These are phyloP conservation scores for Scheffersomyces cryptocercus DNA, from an alignment of 1,139 yeast species.

Conservation along the genomic window DNA sequence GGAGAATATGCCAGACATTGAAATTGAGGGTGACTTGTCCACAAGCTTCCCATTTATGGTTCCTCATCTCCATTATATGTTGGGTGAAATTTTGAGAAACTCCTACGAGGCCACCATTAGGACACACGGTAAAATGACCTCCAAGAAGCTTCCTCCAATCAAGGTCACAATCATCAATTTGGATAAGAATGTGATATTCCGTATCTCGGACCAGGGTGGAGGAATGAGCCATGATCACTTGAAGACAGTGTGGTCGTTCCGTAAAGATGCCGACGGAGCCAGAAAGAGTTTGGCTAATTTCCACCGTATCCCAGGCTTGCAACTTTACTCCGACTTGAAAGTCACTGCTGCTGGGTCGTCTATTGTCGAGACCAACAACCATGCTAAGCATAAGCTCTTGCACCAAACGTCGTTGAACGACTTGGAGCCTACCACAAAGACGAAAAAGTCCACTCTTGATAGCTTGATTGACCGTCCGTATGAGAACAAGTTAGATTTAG, in stretches of 20 bases:
- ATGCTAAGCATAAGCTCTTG: slow-evolving; percentile 18
- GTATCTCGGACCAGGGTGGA: slow-evolving; percentile 89
- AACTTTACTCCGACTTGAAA: slow-evolving; percentile 40
- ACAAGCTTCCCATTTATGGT: slow-evolving; percentile 79
- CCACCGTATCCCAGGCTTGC: slow-evolving; percentile 66
- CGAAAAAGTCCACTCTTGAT: slow-evolving; percentile 39
- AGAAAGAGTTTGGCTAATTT: slow-evolving; percentile 58
- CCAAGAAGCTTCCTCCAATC: slow-evolving; percentile 62
- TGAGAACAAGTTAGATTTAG: slow-evolving; percentile 75
- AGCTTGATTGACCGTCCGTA: slow-evolving; percentile 69
- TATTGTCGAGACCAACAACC: slow-evolving; percentile 22
- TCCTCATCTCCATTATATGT: slow-evolving; percentile 79
- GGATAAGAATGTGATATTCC: slow-evolving; percentile 64
- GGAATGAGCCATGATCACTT: slow-evolving; percentile 66
- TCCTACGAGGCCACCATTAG: slow-evolving; percentile 77
- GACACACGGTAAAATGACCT: slow-evolving; percentile 29
- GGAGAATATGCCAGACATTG: slow-evolving; percentile 69
- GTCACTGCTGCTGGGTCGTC: slow-evolving; percentile 45
- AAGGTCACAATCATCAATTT: slow-evolving; percentile 69
- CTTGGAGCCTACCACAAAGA: slow-evolving; percentile 25
- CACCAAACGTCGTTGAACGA: slow-evolving; percentile 41
- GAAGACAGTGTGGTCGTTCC: slow-evolving; percentile 80
- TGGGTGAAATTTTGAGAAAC: slow-evolving; percentile 86
- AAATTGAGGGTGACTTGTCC: slow-evolving; percentile 65
- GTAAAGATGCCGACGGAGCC: slow-evolving; percentile 63